Evolutionary conservation across 2,329 filamentous ascomycete species (phyloP), one percentile per base, ranked within the genome.

Genomic region (Aspergillus tanneri): DNA sequence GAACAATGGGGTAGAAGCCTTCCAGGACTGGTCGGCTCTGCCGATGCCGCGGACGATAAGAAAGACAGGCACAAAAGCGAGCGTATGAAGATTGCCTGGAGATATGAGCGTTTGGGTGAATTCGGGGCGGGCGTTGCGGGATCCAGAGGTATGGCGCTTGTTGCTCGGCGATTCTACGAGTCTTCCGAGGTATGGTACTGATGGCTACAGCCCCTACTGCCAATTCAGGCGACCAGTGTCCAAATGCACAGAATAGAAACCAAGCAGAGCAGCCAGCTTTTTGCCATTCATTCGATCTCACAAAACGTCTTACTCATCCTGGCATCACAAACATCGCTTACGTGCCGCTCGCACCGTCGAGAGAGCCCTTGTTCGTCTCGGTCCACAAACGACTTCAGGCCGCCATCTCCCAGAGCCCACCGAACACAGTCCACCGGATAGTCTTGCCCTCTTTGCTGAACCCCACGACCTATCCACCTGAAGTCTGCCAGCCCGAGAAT

Each of bases 21-120:
- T 18, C 93, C 93, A 3, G 92, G 87, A 0, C 68, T 95, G 25
- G 78, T 79, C 38, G 71, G 77, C 54, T 71, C 76, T 42, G 67
- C 75, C 25, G 72, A 77, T 58, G 59, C 64, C 36, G 65, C 77
- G 24, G 73, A 76, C 25, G 69, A 73, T 35, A 72, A 70, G 47
- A 61, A 64, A 8, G 66, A 63, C 34, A 63, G 62, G 60, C 62
- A 67, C 68, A 72, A 67, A 56, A 77, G 78, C 11, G 87, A 92
- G 54, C 91, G 86, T 70, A 97, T 99, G 93, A 97, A 96, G 74
- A 99, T 99, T 74, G 93, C 93, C 3, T 99, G 93, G 93, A 81
- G 93, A 68, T 99, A 99, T 72, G 91, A 97, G 70, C 81, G 84
- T 25, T 71, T 97, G 44, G 87, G 87, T 12, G 86, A 87, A 56